Base-by-base conservation (phyloP, 768 basidiomycete genomes). In the Leccinellum rugosiceps region DNA sequence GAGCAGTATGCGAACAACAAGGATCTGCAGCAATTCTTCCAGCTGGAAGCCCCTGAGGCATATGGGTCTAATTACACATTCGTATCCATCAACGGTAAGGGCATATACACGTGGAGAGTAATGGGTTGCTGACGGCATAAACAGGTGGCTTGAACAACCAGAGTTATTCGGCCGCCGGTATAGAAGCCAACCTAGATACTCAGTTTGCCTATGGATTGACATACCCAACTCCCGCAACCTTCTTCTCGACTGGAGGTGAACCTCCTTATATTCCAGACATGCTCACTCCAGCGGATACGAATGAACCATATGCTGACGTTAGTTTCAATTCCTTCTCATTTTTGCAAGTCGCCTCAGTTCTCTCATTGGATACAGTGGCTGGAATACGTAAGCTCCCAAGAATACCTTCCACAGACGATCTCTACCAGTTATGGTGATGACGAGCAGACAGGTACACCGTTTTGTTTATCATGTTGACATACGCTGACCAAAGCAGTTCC, bases 371-470 rank as follows among this genome's bases (percentile, higher is more conserved):
- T 51, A 21, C 62, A 86, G 76, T 90, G 88, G 88, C 71, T 90
- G n/a, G 76, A 85, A 44, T 84, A 79, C 56, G 67, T 88, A 17
- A 71, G 82, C 0, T 63, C 59, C 11, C 78, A 81, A 19, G 52
- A 72, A 9, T 66, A 74, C 43, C 70, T 79, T 2, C 86, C 87
- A 13, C 78, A 82, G 60, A 76, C 82, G 6, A 87, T 91, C 41
- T 86, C 86, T 0, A 89, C 86, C 0, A 87, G 85, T 60, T 90
- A 90, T 65, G 85, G 79, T 4, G 88, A 90, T 48, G 79, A 83
- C 57, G 89, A 91, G 55, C 87, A 87, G 66, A 84, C 86, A 28
- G 81, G 86, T 85, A 38, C n/a, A 6, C 21, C 31, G 0, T 45
- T 46, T 30, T 11, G 15, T 41, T 10, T 3, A 2, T 45, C 19